Evolutionary conservation across 2,329 filamentous ascomycete species (phyloP).

Genomic region (Botrytis porri): DNA sequence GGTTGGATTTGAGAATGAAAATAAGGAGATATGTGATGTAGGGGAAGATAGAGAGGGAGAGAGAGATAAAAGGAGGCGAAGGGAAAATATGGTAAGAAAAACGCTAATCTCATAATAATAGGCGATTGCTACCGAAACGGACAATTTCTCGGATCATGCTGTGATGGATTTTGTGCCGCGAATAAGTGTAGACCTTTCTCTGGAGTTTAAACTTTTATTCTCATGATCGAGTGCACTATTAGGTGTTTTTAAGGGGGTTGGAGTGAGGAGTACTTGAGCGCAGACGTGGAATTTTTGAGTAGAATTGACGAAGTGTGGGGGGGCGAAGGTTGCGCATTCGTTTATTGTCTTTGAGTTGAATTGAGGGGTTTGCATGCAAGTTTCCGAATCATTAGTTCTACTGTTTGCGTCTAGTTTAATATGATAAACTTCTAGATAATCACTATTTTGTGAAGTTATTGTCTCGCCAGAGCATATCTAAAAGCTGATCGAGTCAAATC

Average conservation of each 20-base stretch:
- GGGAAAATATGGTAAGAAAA: no score
- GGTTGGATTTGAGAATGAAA: no score
- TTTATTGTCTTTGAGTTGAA: not conserved
- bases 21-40: no score
- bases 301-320: not conserved
- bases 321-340: accelerated
- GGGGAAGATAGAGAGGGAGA: no score
- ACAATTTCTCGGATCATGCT: constrained; percentile 13
- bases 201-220: not conserved
- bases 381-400: not conserved
- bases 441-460: accelerated
- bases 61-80: accelerated
- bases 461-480: not conserved
- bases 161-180: constrained; percentile 17
- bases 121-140: constrained; percentile 9
- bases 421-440: no score
- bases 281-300: not conserved
- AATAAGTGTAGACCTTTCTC: constrained; percentile 19
- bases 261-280: not conserved
- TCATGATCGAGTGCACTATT: accelerated
- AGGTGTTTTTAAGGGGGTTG: accelerated
- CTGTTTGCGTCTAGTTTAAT: not conserved
- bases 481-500: not conserved
- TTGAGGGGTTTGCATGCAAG: not conserved
- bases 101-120: not conserved